Percentiles rank a stretch among this genome's conserved stretches.
Conservation (phyloP, 306 rosid species). For the Arachis stenosperma region DNA sequence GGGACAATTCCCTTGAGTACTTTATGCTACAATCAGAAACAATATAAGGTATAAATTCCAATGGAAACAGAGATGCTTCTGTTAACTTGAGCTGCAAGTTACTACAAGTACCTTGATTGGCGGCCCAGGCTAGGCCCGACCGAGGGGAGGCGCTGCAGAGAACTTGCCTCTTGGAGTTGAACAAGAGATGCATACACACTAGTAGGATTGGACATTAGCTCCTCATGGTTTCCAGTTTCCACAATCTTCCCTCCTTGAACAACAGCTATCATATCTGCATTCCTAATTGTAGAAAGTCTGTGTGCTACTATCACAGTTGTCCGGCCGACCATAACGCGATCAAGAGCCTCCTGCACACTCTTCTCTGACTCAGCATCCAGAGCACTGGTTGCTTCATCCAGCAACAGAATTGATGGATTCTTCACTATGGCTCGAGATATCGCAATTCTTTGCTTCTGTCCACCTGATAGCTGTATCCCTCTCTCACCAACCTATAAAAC, state of each 20-base stretch:
- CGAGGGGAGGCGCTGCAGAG: conserved; percentile 67
- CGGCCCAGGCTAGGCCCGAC: conserved; percentile 57
- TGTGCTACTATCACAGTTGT: conserved; percentile 92
- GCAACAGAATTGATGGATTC: conserved; percentile 79
- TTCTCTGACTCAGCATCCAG: conserved; percentile 93
- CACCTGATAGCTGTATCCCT: conserved; percentile 95
- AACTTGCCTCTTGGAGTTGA: conserved; percentile 73
- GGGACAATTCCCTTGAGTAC: conserved; percentile 77
- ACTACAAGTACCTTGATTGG: conserved; percentile 62
- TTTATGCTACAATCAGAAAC: conserved; percentile 52
- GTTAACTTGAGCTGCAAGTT: neutral
- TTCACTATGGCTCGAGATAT: conserved; percentile 90
- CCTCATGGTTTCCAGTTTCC: conserved; percentile 90
- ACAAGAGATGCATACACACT: conserved; percentile 83
- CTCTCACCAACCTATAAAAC: conserved; percentile 90
- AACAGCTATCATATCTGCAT: conserved; percentile 85
- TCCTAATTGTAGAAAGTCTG: conserved; percentile 88
- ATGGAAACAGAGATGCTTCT: neutral
- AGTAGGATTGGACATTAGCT: conserved; percentile 70
- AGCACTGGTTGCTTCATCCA: conserved; percentile 98
- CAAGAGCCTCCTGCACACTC: conserved; percentile 98
- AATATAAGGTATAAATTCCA: neutral
- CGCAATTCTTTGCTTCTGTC: conserved; percentile 96
- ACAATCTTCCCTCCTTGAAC: conserved; percentile 87
- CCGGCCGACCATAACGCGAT: conserved; percentile 93